Percentiles rank a stretch among this genome's conserved stretches.
phyloP scores from a whole-genome alignment of 495 filamentous ascomycete species.

The Pseudomonodictys pantanalensis region DNA sequence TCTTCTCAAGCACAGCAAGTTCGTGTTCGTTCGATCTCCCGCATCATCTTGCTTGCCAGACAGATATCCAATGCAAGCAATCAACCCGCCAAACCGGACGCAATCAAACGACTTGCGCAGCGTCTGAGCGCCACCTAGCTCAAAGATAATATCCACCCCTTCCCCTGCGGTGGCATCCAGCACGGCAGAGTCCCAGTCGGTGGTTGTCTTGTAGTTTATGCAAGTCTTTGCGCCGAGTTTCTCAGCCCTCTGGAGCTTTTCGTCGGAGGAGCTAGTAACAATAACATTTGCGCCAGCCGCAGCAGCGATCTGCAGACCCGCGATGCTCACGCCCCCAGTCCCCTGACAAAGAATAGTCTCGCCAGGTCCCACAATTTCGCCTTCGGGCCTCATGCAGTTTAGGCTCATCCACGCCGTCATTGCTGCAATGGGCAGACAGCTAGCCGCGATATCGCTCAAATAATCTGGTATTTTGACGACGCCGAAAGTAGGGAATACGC shows the following conservation, averaged over 20 bases:
- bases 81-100: conserved; percentile 46
- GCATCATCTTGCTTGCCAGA: conserved; percentile 47
- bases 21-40: conserved; percentile 43
- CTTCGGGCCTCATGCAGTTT: conserved; percentile 47
- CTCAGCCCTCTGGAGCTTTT: conserved; percentile 45
- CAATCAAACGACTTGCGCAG: conserved; percentile 44
- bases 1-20: conserved; percentile 41
- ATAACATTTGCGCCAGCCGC: conserved; percentile 43
- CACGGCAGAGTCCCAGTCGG: conserved; percentile 47
- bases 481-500: conserved; percentile 42
- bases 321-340: conserved; percentile 45
- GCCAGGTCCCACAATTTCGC: conserved; percentile 21
- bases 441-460: conserved; percentile 44
- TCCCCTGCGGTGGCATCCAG: conserved; percentile 39
- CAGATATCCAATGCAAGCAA: conserved; percentile 48
- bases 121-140: conserved; percentile 51
- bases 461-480: conserved; percentile 45
- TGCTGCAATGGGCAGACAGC: conserved; percentile 45
- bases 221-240: conserved; percentile 44
- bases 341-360: conserved; percentile 48
- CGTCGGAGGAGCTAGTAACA: conserved; percentile 49
- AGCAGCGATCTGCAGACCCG: conserved; percentile 43
- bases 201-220: conserved; percentile 48
- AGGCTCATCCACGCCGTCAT: conserved; percentile 51
- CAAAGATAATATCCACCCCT: conserved; percentile 51